These are phyloP conservation scores for Tribonema minus DNA, from an alignment of 108 stramenopile species.

Conservation along the genomic window DNA sequence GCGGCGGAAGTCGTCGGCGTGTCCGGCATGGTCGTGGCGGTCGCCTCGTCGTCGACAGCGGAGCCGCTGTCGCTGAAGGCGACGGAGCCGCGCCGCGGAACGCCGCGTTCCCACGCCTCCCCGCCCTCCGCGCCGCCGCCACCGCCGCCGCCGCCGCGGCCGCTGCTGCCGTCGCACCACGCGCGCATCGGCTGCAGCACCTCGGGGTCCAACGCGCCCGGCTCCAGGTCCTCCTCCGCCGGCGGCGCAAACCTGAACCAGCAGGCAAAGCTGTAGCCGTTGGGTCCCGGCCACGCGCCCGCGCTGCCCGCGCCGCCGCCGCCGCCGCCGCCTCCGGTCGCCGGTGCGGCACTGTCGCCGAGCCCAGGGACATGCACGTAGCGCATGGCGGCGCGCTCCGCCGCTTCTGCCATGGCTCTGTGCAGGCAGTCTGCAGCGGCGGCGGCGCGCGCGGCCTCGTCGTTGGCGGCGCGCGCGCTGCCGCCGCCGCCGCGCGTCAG, in stretches of 20 bases:
- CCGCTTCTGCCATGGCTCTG: too few species aligned
- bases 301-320: neutral
- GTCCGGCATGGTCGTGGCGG: too few species aligned
- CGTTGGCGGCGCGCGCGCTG: too few species aligned
- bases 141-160: neutral
- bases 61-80: too few species aligned
- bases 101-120: too few species aligned
- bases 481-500: neutral
- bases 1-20: too few species aligned
- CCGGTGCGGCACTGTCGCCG: neutral
- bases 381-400: neutral
- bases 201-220: neutral
- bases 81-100: too few species aligned
- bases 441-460: too few species aligned
- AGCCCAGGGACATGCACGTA: slow-evolving; percentile 25
- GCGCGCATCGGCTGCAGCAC: neutral
- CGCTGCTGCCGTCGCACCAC: too few species aligned
- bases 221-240: neutral
- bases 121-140: too few species aligned
- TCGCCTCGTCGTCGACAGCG: too few species aligned
- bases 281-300: slow-evolving; percentile 17
- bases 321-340: neutral
- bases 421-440: too few species aligned
- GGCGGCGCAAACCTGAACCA: slow-evolving; percentile 28
- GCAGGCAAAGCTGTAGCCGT: slow-evolving; percentile 18